Percentiles rank a stretch among this genome's conserved stretches.
phyloP scores from a whole-genome alignment of 2,329 filamentous ascomycete species.

The Madurella fahalii region DNA sequence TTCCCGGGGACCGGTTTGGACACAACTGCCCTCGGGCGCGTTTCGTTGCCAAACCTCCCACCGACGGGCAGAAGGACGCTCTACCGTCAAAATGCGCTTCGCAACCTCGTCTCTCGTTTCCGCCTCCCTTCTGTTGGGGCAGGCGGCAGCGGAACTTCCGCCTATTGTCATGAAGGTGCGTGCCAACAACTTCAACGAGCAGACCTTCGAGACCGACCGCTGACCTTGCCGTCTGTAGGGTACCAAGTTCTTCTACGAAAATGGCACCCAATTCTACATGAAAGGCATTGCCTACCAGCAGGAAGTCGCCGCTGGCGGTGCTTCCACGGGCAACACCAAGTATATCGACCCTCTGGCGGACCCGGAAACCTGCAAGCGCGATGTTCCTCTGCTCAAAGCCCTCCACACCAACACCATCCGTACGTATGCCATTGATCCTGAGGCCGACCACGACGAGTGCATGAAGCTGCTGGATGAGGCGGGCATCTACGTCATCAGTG shows the following conservation, averaged over 20 bases:
- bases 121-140: constrained; percentile 35
- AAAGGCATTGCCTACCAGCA: constrained; percentile 95
- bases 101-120: constrained; percentile 35
- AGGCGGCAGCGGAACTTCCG: constrained; percentile 44
- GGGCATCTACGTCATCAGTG: constrained; percentile 93
- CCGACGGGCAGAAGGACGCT: background rate
- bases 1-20: too few species aligned
- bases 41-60: background rate
- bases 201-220: background rate
- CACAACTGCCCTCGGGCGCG: background rate
- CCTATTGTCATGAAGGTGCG: constrained; percentile 66
- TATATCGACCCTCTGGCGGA: constrained; percentile 85
- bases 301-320: constrained; percentile 58
- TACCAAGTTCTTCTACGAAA: constrained; percentile 73
- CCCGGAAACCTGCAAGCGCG: constrained; percentile 67
- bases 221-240: constrained; percentile 23
- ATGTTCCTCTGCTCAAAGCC: constrained; percentile 74
- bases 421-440: constrained; percentile 88
- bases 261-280: constrained; percentile 67
- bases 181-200: background rate
- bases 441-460: constrained; percentile 71
- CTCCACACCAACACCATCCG: constrained; percentile 90
- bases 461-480: constrained; percentile 78
- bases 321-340: constrained; percentile 43
- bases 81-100: constrained; percentile 21